Evolutionary conservation across 768 basidiomycete species (phyloP), one percentile per base, ranked within the genome.

Genomic region (Bullera alba): DNA sequence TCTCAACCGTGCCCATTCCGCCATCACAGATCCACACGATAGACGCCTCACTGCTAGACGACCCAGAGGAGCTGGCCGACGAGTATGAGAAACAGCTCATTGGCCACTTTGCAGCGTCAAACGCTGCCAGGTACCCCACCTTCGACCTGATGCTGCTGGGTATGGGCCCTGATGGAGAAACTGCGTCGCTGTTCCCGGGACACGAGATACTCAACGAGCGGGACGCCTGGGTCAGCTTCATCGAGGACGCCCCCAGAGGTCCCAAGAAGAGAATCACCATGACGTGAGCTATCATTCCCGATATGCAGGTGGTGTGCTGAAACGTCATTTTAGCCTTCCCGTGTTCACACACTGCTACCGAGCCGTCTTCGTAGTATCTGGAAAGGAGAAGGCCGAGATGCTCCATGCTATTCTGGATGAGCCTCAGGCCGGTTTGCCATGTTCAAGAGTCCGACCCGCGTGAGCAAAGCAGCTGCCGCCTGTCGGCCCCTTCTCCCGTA

Each of bases 91-190:
- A 75, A 53, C 75, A 78, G 61, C 85, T 99, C 69, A 89, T 97
- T 65, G 79, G 73, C 56, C 85, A 87, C 72, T 99, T 99, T 67
- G 95, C 92, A 0, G 83, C 85, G 69, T 87, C 83, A 70, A 88
- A 96, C 72, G 79, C 91, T 2, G 95, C 93, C 19, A 83, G 93
- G 50, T 97, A 96, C 79, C 95, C 95, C 55, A 78, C 93, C 50
- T 97, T 99, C 73, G 95, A 99, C 71, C 82, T 99, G 69, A 86
- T 97, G 75, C 81, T 99, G 37, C 83, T 99, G 45, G 95, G 95
- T 46, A 83, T 92, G 79, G 95, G 95, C 30, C 85, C 86, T 4
- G 95, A 96, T 70, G 93, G 93, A 16, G 95, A 99, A 78, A 97
- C 93, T 43, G 87, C 84, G 51, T 90, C 87, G n/a, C 83, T 99